Percentiles rank a stretch among this genome's conserved stretches.
These are phyloP conservation scores for Gastrolobium villosum DNA, from an alignment of 306 rosid genomes.

Conservation along the genomic window DNA sequence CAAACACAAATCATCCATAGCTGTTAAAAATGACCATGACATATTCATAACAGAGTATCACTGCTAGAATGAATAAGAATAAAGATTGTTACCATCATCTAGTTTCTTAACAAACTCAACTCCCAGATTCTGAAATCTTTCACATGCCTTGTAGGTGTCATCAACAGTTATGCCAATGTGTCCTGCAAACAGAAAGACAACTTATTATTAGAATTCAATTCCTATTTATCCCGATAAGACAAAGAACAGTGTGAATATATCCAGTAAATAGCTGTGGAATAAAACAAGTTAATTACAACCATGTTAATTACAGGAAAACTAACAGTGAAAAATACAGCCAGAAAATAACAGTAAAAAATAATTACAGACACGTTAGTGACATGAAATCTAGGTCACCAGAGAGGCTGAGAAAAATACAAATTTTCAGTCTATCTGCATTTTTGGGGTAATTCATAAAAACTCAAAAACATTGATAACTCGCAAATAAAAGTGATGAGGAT, in stretches of 20 bases:
- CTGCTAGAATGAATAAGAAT: conserved; percentile 5
- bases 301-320: conserved; percentile 19
- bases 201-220: neutral
- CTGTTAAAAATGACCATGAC: neutral
- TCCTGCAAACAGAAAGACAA: conserved; percentile 58
- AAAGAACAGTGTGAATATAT: neutral
- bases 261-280: neutral
- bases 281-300: conserved; percentile 6
- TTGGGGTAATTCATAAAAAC: neutral
- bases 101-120: conserved; percentile 91
- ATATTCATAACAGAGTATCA: neutral
- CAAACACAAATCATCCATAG: conserved; percentile 30
- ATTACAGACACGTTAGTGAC: neutral
- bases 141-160: conserved; percentile 92
- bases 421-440: neutral
- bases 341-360: conserved; percentile 29
- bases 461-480: neutral
- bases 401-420: conserved; percentile 14
- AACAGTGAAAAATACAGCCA: conserved; percentile 3
- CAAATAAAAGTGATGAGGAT: neutral
- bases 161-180: conserved; percentile 97
- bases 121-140: conserved; percentile 88
- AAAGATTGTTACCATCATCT: conserved; percentile 73
- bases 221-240: conserved; percentile 23
- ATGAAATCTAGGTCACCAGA: neutral